Evolutionary conservation across 2,329 filamentous ascomycete species (phyloP).

Genomic region (Neopestalotiopsis rosae): DNA sequence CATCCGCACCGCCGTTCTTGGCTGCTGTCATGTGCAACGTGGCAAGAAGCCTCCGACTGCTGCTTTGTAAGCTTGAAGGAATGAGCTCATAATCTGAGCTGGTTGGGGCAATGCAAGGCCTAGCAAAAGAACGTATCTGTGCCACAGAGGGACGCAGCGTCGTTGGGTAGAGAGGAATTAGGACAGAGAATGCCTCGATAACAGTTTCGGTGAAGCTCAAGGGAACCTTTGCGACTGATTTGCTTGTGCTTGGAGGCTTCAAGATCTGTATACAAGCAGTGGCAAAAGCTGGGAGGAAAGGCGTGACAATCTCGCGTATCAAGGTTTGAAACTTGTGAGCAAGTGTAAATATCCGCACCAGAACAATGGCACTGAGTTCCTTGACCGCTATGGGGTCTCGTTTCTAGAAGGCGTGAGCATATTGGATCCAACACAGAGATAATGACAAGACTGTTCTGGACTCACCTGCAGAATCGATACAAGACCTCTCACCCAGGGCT

Average conservation of each 20-base stretch:
- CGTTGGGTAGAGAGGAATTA: constrained; percentile 82
- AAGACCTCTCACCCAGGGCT: constrained; percentile 79
- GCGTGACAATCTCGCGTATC: constrained; percentile 85
- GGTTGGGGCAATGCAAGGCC: constrained; percentile 68
- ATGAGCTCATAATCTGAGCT: constrained; percentile 54
- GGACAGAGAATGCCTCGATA: constrained; percentile 71
- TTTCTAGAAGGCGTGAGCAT: constrained; percentile 53
- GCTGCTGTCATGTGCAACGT: constrained; percentile 81
- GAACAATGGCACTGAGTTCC: constrained; percentile 75
- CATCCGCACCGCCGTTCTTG: constrained; percentile 77
- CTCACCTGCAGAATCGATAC: constrained; percentile 74
- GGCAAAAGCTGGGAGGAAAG: constrained; percentile 76
- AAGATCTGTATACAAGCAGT: constrained; percentile 73
- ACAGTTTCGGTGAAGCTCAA: constrained; percentile 67
- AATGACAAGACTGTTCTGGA: not conserved
- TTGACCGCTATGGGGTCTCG: constrained; percentile 77
- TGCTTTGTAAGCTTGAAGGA: constrained; percentile 57
- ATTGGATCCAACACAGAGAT: not conserved
- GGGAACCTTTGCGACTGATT: constrained; percentile 43
- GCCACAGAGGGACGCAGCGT: constrained; percentile 78
- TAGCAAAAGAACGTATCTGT: constrained; percentile 68
- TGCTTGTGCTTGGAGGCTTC: constrained; percentile 48
- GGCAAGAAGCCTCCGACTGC: constrained; percentile 69
- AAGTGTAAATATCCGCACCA: constrained; percentile 84
- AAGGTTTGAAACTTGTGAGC: constrained; percentile 84